Conservation (phyloP, 495 filamentous ascomycete genomes). For the Annulohypoxylon bovei region DNA sequence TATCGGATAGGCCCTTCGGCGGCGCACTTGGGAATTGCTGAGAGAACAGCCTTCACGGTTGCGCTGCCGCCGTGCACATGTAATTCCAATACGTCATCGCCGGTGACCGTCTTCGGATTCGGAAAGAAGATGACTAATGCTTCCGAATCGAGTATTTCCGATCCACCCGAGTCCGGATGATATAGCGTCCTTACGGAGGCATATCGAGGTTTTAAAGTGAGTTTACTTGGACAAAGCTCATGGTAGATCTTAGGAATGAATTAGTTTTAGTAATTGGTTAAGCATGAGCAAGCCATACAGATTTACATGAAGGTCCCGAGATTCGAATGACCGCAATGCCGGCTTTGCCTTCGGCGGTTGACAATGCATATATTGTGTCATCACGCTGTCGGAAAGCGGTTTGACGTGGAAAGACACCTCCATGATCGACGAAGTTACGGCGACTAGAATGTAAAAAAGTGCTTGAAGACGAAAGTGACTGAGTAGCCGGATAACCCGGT, state of each 20-base stretch:
- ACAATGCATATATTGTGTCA: conserved; percentile 90
- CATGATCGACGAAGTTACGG: neutral
- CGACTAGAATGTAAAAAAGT: neutral
- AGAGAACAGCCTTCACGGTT: conserved; percentile 83
- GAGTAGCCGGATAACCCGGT: neutral
- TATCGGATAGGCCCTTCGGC: conserved; percentile 70
- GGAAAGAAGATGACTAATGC: conserved; percentile 92
- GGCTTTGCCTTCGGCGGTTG: conserved; percentile 84
- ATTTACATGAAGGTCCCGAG: conserved; percentile 79
- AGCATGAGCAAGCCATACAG: conserved; percentile 58
- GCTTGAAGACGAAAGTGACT: conserved; percentile 4
- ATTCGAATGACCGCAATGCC: conserved; percentile 92
- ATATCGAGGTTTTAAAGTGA: conserved; percentile 75
- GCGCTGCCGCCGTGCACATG: conserved; percentile 95
- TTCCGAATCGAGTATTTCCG: conserved; percentile 76
- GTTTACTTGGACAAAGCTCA: conserved; percentile 72
- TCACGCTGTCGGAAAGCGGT: conserved; percentile 32
- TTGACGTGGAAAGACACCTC: neutral
- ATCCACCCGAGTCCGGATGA: conserved; percentile 60
- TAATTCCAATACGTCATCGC: conserved; percentile 90
- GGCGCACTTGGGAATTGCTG: conserved; percentile 69
- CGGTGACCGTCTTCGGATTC: conserved; percentile 83
- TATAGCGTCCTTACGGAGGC: conserved; percentile 82
- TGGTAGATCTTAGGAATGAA: conserved; percentile 71
- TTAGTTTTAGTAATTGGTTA: conserved; percentile 15